Percentiles rank a stretch among this genome's conserved stretches.
Evolutionary conservation across 208 protist species (phyloP).

Genomic region (Crithidia thermophila): DNA sequence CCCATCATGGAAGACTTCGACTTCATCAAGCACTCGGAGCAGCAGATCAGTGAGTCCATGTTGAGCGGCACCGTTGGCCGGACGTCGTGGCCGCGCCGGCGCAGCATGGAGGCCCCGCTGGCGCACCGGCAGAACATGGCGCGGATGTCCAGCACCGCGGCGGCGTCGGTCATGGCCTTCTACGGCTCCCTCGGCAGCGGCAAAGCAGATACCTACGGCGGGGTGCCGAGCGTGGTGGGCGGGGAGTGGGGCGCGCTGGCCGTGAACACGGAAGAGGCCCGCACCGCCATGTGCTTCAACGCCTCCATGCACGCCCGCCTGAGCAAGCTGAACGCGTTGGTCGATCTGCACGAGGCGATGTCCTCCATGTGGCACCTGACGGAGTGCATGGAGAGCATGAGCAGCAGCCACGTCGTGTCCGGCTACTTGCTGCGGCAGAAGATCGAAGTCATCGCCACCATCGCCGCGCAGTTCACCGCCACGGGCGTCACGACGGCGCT

Average conservation of each 20-base stretch:
- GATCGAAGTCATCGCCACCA: slow-evolving; percentile 36
- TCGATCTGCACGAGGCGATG: slow-evolving; percentile 42
- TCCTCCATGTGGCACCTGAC: slow-evolving; percentile 40
- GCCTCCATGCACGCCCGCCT: slow-evolving; percentile 28
- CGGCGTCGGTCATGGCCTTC: neutral
- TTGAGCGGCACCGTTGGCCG: neutral
- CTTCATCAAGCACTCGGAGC: slow-evolving; percentile 31
- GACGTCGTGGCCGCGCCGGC: neutral
- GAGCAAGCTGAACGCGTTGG: slow-evolving; percentile 40
- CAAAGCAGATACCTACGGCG: neutral
- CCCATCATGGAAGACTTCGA: slow-evolving; percentile 49
- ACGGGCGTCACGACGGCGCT: slow-evolving; percentile 35
- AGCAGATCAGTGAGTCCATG: slow-evolving; percentile 12
- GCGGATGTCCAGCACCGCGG: neutral
- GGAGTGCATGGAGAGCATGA: slow-evolving; percentile 38
- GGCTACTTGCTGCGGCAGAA: slow-evolving; percentile 39
- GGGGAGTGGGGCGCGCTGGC: neutral
- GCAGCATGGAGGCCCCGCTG: slow-evolving; percentile 6
- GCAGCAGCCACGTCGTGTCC: slow-evolving; percentile 35
- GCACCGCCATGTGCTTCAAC: slow-evolving; percentile 24
- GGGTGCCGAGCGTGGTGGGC: neutral
- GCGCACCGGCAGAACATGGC: slow-evolving; percentile 7
- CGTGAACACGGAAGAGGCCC: slow-evolving; percentile 27
- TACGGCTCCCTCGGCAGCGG: neutral
- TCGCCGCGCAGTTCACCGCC: slow-evolving; percentile 37